Evolutionary conservation across 2,329 filamentous ascomycete species (phyloP), one percentile per base, ranked within the genome.

Genomic region (Fusarium metavorans): DNA sequence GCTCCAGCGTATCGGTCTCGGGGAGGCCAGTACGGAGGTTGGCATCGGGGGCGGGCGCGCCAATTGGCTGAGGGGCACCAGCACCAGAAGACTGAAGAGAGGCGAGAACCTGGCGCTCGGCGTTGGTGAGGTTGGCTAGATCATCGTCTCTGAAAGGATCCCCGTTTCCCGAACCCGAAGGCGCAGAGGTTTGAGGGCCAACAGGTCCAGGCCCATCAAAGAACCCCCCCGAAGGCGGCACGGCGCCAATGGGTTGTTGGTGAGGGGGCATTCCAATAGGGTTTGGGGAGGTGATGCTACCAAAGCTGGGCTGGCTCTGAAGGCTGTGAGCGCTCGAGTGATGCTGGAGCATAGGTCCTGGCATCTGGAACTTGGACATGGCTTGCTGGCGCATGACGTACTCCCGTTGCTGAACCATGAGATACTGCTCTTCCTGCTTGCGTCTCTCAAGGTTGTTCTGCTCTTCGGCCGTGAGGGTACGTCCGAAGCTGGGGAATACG

Each of bases 341-440:
- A 80, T 98, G 97, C 78, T 98, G 95, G 10, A 98, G 88, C 68
- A 85, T 80, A 64, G 81, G 80, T 5, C 78, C 80, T 30, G 77
- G 89, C 77, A 93, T 88, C 65, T 92, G 92, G 81, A 94, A 92
- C 81, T 95, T 92, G 60, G 92, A 88, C 68, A 95, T 91, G 8
- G 90, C 88, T 79, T 97, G 95, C 80, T 97, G 95, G 73, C 95
- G 94, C 73, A 95, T 93, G 65, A 98, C 89, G 76, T 95, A 94
- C 81, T 99, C 97, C 76, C 98, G 95, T 83, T 99, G 97, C 48
- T 97, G 93, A 54, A 97, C 97, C 91, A 98, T 97, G 39, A 97
- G 88, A 81, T 97, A 98, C 82, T 99, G 97, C 80, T 99, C 97
- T 83, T 99, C 97, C 82, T 99, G 97, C 86, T 99, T 99, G 62